Base-by-base conservation (phyloP, 495 filamentous ascomycete genomes). In the Entonaema liquescens region DNA sequence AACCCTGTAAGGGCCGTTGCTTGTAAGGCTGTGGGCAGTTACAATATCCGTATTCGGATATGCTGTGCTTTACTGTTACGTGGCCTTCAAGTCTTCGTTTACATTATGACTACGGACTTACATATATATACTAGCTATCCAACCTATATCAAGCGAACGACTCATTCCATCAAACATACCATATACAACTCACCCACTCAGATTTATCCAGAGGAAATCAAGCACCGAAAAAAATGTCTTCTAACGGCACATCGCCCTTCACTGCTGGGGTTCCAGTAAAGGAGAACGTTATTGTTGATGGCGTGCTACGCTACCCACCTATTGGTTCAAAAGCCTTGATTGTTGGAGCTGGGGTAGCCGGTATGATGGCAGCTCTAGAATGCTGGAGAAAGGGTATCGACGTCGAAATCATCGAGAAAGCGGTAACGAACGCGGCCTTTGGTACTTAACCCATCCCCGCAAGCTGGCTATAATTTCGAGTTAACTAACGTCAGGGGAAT, bases 291-390 rank as follows among this genome's bases (percentile, higher is more conserved):
- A 31, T 31, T 7, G 29, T 31, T 31, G 29, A 31, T 7, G 29
- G 29, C 7, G 29, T 31, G 3, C 29, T 31, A 7, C 29, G 29
- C 3, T 31, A 31, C 7, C 29, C 47, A 25, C 28, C 57, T 28
- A 84, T 76, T 5, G 84, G 84, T 21, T 86, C 88, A 58, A 80
- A 80, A 21, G 83, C 88, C 17, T 71, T 89, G 11, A 81, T 89
- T 61, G 83, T 89, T 31, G 88, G 87, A 9, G 83, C 79, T n/a
- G 86, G 88, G 13, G 84, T 89, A 33, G 88, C 81, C 19, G 87
- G 87, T 12, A 77, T 89, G 21, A 84, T 84, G 0, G 83, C 86
- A 5, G 85, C 84, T 33, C 83, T 89, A 50, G 88, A 90, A 76
- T 87, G 85, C 65, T 77, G 82, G 63, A 82, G 86, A 26, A 88